Percentiles rank a stretch among this genome's conserved stretches.
Evolutionary conservation across 2,329 filamentous ascomycete genomes (phyloP).

Genomic region (Karstenula rhodostoma): DNA sequence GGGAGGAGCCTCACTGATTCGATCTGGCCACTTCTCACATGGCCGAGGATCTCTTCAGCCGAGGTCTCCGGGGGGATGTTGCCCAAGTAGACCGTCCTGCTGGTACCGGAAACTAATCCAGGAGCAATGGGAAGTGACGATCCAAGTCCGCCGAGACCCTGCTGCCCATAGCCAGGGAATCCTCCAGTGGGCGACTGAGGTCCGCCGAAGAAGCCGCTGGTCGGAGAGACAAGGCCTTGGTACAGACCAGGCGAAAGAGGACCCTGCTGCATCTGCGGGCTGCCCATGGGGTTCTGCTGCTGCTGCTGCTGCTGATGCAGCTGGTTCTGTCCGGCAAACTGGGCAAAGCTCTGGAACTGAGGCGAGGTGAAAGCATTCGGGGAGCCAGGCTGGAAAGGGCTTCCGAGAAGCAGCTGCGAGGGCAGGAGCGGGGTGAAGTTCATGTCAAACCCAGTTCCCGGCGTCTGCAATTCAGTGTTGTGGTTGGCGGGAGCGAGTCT

Average conservation of each 20-base stretch:
- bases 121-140: conserved; percentile 79
- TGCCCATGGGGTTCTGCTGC: conserved; percentile 70
- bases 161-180: conserved; percentile 70
- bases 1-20: conserved; percentile 97
- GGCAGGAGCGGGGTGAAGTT: conserved; percentile 96
- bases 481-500: conserved; percentile 64
- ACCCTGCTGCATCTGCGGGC: conserved; percentile 73
- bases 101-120: conserved; percentile 87
- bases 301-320: conserved; percentile 64
- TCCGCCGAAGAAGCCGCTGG: conserved; percentile 79
- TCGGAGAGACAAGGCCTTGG: conserved; percentile 85
- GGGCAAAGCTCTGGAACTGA: conserved; percentile 86
- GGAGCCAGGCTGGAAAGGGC: conserved; percentile 94
- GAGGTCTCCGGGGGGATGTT: conserved; percentile 98
- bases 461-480: conserved; percentile 80
- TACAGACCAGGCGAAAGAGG: conserved; percentile 82
- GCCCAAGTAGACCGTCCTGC: conserved; percentile 94
- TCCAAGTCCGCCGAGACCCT: conserved; percentile 69
- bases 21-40: conserved; percentile 96
- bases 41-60: conserved; percentile 94
- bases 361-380: conserved; percentile 88
- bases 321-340: conserved; percentile 67
- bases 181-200: conserved; percentile 86
- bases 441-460: conserved; percentile 93
- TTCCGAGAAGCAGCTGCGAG: conserved; percentile 91